These are phyloP conservation scores for Alternaria gansuensis DNA, from an alignment of 2,329 filamentous ascomycete genomes.

Conservation along the genomic window DNA sequence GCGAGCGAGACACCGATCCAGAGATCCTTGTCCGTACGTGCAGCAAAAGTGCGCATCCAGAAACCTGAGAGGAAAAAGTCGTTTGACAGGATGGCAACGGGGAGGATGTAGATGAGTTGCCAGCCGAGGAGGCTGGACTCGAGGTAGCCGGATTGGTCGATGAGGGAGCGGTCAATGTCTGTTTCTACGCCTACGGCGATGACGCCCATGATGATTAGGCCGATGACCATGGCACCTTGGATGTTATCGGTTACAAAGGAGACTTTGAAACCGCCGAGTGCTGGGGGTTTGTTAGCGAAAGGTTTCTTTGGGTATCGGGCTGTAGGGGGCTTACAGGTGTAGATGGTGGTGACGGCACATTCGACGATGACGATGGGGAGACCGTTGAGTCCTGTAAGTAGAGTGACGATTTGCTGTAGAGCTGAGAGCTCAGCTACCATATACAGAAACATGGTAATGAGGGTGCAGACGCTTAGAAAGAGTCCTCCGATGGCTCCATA, in stretches of 20 bases:
- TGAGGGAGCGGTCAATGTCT: slow-evolving; percentile 72
- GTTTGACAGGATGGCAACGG: slow-evolving; percentile 81
- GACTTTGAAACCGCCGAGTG: slow-evolving; percentile 81
- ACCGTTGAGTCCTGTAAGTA: slow-evolving; percentile 76
- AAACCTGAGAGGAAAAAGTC: slow-evolving; percentile 87
- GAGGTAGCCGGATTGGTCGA: slow-evolving; percentile 74
- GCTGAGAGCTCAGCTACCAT: slow-evolving; percentile 87
- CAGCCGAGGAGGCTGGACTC: slow-evolving; percentile 76
- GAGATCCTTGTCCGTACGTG: slow-evolving; percentile 79
- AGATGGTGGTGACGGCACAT: slow-evolving; percentile 79
- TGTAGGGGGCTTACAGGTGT: slow-evolving; percentile 69
- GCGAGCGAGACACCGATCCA: slow-evolving; percentile 78
- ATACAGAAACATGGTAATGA: slow-evolving; percentile 84
- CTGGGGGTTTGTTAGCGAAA: slow-evolving; percentile 51
- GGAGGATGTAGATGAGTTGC: slow-evolving; percentile 86
- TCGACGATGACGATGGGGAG: slow-evolving; percentile 81
- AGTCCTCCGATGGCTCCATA: slow-evolving; percentile 75
- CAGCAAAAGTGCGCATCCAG: slow-evolving; percentile 85
- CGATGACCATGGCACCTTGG: slow-evolving; percentile 79
- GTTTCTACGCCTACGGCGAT: slow-evolving; percentile 81
- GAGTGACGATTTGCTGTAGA: slow-evolving; percentile 78
- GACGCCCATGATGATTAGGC: slow-evolving; percentile 77
- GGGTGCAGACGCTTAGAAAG: slow-evolving; percentile 78
- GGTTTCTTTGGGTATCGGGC: not conserved
- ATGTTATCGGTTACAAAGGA: slow-evolving; percentile 86